A percentile compares a stretch with the other conserved stretches of the same genome.
Evolutionary conservation across 2,329 filamentous ascomycete species (phyloP).

Genomic region (Grosmannia penicillata): DNA sequence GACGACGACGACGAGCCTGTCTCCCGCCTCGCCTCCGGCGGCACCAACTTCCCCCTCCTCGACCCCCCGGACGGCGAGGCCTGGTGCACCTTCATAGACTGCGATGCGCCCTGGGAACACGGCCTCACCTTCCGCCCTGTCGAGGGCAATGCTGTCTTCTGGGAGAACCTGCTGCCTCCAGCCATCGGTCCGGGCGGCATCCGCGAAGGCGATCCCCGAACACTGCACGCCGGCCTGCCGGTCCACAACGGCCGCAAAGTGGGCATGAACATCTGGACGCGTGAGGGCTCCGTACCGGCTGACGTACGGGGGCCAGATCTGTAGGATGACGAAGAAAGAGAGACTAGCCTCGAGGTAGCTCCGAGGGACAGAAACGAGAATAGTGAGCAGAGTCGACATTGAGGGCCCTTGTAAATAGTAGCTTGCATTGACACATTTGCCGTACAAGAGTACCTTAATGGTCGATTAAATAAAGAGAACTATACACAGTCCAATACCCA

Average conservation of each 20-base stretch:
- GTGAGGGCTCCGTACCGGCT: slow-evolving; percentile 16
- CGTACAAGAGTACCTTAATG: no score
- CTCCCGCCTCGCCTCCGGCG: slow-evolving; percentile 21
- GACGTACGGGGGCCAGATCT: not conserved
- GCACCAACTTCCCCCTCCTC: slow-evolving; percentile 32
- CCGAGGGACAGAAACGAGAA: no score
- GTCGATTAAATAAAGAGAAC: no score
- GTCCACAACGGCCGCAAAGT: slow-evolving; percentile 30
- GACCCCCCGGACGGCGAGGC: slow-evolving; percentile 19
- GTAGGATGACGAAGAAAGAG: not conserved
- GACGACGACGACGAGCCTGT: slow-evolving; percentile 9
- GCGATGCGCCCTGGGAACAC: slow-evolving; percentile 29
- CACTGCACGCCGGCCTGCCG: slow-evolving; percentile 30
- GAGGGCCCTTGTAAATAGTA: no score
- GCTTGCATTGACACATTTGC: no score
- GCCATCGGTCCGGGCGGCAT: no score
- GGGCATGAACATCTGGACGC: slow-evolving; percentile 38
- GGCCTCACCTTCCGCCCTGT: slow-evolving; percentile 33
- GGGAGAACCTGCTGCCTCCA: slow-evolving; percentile 29
- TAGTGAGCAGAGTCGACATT: no score
- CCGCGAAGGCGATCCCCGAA: slow-evolving; percentile 27
- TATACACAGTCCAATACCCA: no score
- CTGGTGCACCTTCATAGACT: slow-evolving; percentile 32
- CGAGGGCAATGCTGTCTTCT: slow-evolving; percentile 32
- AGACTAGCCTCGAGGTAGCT: no score